Evolutionary conservation across 495 filamentous ascomycete species (phyloP).

Genomic region (Hyaloscypha variabilis): DNA sequence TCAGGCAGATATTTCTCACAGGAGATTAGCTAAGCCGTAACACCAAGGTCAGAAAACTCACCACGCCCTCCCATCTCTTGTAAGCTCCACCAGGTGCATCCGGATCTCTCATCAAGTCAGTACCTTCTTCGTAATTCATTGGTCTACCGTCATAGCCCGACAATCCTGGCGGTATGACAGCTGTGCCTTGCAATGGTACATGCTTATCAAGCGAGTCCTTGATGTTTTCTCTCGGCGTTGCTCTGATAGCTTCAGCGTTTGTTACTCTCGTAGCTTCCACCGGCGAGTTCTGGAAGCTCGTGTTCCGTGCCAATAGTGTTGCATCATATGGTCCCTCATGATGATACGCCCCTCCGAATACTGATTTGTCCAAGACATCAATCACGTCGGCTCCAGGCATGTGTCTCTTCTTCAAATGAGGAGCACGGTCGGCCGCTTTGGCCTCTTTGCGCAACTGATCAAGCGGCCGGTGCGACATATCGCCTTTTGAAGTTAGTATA

Average conservation of each 20-base stretch:
- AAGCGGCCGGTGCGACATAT: conserved; percentile 64
- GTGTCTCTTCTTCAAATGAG: conserved; percentile 63
- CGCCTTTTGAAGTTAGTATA: conserved; percentile 36
- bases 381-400: conserved; percentile 76
- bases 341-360: conserved; percentile 67
- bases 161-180: conserved; percentile 72
- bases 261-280: conserved; percentile 74
- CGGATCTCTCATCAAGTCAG: conserved; percentile 76
- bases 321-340: conserved; percentile 95
- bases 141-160: conserved; percentile 65
- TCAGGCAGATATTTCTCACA: conserved; percentile 65
- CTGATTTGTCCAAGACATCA: conserved; percentile 70
- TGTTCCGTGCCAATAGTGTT: conserved; percentile 71
- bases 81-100: conserved; percentile 63
- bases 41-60: conserved; percentile 43
- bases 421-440: conserved; percentile 62
- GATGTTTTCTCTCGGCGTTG: conserved; percentile 82
- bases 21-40: neutral
- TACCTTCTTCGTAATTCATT: conserved; percentile 84
- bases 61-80: conserved; percentile 66
- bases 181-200: conserved; percentile 83
- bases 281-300: conserved; percentile 59
- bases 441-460: conserved; percentile 59
- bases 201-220: conserved; percentile 73
- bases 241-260: conserved; percentile 77